A percentile compares a stretch with the other conserved stretches of the same genome.
Evolutionary conservation across 345 rosid genomes (phyloP).

Genomic region (Excoecaria cochinchinensis): DNA sequence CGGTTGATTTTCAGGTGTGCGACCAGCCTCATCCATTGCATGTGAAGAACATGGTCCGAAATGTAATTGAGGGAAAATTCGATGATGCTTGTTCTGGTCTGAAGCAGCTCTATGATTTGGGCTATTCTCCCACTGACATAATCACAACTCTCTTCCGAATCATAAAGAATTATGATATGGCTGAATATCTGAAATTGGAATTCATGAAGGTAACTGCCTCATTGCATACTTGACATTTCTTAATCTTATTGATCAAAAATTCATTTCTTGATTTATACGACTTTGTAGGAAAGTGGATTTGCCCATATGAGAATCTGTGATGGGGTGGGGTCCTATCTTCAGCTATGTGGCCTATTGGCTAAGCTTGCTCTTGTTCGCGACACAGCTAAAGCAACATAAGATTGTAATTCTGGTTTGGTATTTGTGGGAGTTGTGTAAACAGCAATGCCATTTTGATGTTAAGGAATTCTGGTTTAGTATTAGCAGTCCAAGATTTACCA

Average conservation of each 20-base stretch:
- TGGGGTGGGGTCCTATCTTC: slow-evolving; percentile 97
- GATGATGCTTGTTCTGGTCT: slow-evolving; percentile 85
- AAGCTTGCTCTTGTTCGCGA: slow-evolving; percentile 73
- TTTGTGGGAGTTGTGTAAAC: not conserved
- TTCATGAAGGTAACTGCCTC: slow-evolving; percentile 73
- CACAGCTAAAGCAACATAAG: slow-evolving; percentile 71
- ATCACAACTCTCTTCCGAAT: slow-evolving; percentile 91
- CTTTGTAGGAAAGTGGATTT: slow-evolving; percentile 86
- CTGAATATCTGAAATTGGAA: slow-evolving; percentile 87
- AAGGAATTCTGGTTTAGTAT: not conserved
- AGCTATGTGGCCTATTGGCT: slow-evolving; percentile 86
- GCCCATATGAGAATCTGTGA: slow-evolving; percentile 97
- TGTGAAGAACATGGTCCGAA: slow-evolving; percentile 80
- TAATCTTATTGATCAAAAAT: not conserved
- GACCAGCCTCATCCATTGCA: slow-evolving; percentile 99
- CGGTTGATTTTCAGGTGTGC: slow-evolving; percentile 58
- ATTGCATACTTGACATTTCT: not conserved
- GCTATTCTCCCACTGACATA: slow-evolving; percentile 95
- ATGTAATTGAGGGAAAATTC: slow-evolving; percentile 80
- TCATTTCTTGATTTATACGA: not conserved
- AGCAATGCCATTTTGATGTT: not conserved
- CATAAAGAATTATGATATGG: slow-evolving; percentile 88
- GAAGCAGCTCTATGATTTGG: slow-evolving; percentile 87
- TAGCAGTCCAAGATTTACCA: not conserved
- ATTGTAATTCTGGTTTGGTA: not conserved